phyloP scores from a whole-genome alignment of 2,329 filamentous ascomycete genomes.

The Dendrostoma leiphaemia region DNA sequence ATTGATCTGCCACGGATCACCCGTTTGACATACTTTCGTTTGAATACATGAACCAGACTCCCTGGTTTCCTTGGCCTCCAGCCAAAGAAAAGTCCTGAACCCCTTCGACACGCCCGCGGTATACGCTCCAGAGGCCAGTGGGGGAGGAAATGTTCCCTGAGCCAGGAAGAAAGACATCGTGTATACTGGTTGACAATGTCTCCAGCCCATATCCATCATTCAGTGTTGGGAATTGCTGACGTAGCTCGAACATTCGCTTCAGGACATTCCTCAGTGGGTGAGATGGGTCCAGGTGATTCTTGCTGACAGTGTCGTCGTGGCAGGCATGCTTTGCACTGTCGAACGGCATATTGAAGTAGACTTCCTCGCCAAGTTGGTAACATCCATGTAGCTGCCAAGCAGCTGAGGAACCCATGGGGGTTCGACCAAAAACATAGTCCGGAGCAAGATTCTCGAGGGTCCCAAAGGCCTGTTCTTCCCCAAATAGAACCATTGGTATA shows the following conservation, averaged over 20 bases:
- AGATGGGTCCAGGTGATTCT: conserved; percentile 62
- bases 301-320: conserved; percentile 49
- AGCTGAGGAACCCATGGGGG: conserved; percentile 58
- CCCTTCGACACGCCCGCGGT: conserved; percentile 52
- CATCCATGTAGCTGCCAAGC: conserved; percentile 67
- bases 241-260: conserved; percentile 60
- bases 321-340: conserved; percentile 54
- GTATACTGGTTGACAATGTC: too few species aligned
- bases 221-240: conserved; percentile 53
- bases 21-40: conserved; percentile 49
- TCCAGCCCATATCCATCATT: conserved; percentile 65
- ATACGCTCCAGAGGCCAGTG: conserved; percentile 55
- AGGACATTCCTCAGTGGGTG: conserved; percentile 60
- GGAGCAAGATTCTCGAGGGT: conserved; percentile 60
- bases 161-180: too few species aligned
- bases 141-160: conserved; percentile 57
- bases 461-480: conserved; percentile 67
- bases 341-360: conserved; percentile 58
- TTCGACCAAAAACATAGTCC: conserved; percentile 65
- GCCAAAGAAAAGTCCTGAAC: conserved; percentile 32
- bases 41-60: conserved; percentile 51
- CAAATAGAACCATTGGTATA: conserved; percentile 51
- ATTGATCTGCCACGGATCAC: conserved; percentile 51
- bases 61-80: conserved; percentile 35
- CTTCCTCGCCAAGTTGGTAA: conserved; percentile 53